phyloP scores from a whole-genome alignment of 306 rosid species.

The Pyrus bretschneideri region DNA sequence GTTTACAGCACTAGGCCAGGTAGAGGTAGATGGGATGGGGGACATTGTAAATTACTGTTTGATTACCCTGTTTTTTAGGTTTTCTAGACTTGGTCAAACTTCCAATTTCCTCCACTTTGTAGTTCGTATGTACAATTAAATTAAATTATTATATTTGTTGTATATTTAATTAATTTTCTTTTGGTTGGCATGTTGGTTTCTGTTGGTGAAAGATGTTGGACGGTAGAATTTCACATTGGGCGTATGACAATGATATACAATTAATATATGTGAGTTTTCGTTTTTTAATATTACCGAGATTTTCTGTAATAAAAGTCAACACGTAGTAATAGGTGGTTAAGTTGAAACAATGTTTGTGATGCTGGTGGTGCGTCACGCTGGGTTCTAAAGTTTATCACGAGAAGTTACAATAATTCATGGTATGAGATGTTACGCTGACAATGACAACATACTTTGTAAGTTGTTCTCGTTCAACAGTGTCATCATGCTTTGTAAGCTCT shows the following conservation, averaged over 20 bases:
- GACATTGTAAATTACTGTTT: constrained; percentile 10
- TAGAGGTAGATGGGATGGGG: neutral
- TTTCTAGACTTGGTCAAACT: neutral
- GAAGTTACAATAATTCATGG: neutral
- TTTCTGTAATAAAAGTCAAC: too few species aligned
- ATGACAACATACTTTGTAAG: neutral
- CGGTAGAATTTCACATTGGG: too few species aligned
- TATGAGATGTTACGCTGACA: neutral
- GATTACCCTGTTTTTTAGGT: neutral
- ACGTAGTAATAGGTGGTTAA: too few species aligned
- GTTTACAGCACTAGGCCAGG: neutral
- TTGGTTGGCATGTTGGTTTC: neutral
- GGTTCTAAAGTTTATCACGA: too few species aligned
- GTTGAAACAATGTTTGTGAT: too few species aligned
- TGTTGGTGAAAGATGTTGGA: neutral
- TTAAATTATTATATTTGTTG: neutral
- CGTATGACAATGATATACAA: too few species aligned
- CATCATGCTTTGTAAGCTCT: neutral
- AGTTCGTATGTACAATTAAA: neutral
- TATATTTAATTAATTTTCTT: neutral
- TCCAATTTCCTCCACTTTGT: neutral
- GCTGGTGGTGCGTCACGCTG: too few species aligned
- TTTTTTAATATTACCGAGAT: too few species aligned
- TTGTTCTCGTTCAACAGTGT: neutral
- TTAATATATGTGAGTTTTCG: too few species aligned